A percentile compares a stretch with the other conserved stretches of the same genome.
Evolutionary conservation across 192 early-diverging fungal genomes (phyloP).

Genomic region (Gaertneriomyces sp.): DNA sequence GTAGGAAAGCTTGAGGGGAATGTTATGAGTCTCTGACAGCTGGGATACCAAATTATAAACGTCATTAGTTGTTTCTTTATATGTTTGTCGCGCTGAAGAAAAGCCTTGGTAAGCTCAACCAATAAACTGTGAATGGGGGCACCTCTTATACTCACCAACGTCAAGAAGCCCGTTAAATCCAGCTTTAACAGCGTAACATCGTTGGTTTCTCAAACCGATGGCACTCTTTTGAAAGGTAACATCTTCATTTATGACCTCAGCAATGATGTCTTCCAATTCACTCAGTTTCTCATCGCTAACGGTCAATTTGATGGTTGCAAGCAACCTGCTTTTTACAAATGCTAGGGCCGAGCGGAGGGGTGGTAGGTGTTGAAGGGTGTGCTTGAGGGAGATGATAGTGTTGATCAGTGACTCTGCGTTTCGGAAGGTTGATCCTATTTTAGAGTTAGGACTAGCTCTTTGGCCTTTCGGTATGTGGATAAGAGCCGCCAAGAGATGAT

Average conservation of each 20-base stretch:
- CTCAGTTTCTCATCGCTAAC: conserved; percentile 43
- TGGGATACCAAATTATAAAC: conserved; percentile 61
- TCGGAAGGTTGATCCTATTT: conserved; percentile 45
- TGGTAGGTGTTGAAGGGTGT: conserved; percentile 54
- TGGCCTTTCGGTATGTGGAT: too few relatives aligned
- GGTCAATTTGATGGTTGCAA: background rate
- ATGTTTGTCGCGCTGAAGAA: conserved; percentile 63
- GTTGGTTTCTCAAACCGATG: conserved; percentile 75
- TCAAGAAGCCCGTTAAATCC: conserved; percentile 83
- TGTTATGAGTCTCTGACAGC: conserved; percentile 47
- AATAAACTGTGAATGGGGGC: background rate
- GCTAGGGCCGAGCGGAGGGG: conserved; percentile 36
- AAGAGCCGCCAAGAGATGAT: too few relatives aligned
- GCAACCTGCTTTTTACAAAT: conserved; percentile 36
- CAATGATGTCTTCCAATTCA: conserved; percentile 43
- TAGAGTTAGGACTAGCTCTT: conserved; percentile 26
- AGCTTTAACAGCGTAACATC: conserved; percentile 72
- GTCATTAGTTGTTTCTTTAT: conserved; percentile 70
- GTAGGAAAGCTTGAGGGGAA: conserved; percentile 68
- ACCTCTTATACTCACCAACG: conserved; percentile 53
- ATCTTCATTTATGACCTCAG: conserved; percentile 66
- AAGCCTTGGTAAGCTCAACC: background rate
- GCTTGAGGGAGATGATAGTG: conserved; percentile 65
- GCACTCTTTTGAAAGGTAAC: conserved; percentile 66
- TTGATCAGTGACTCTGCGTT: conserved; percentile 64